Evolutionary conservation across 306 rosid genomes (phyloP).

Genomic region (Adenanthera pavonina): DNA sequence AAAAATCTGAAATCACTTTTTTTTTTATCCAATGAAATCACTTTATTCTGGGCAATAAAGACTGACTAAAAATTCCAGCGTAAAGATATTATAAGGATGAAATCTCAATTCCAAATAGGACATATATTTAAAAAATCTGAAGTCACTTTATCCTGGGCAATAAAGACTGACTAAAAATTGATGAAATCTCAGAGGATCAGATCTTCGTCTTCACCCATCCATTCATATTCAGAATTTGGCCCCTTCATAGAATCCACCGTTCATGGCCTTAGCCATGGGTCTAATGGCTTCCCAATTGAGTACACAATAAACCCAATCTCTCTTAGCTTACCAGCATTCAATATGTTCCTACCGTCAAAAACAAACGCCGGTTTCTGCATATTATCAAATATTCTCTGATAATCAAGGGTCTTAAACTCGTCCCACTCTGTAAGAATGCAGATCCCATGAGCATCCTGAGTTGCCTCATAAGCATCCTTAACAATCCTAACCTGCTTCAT

Average conservation of each 20-base stretch:
- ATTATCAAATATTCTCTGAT: conserved; percentile 56
- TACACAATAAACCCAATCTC: conserved; percentile 76
- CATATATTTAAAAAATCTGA: background rate
- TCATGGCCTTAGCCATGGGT: conserved; percentile 61
- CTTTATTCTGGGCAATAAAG: background rate
- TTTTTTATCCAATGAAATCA: conserved; percentile 19
- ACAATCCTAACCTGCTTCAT: conserved; percentile 58
- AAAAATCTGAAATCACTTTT: background rate
- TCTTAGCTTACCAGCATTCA: conserved; percentile 66
- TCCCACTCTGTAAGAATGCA: conserved; percentile 94
- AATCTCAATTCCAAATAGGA: background rate
- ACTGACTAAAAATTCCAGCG: background rate
- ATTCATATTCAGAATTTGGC: conserved; percentile 10
- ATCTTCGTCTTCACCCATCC: background rate
- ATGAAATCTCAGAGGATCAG: background rate
- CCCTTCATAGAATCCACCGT: conserved; percentile 20
- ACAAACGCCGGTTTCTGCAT: conserved; percentile 90
- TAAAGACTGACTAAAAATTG: background rate
- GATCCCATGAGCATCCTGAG: conserved; percentile 74
- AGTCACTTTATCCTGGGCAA: conserved; percentile 3
- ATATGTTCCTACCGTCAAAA: conserved; percentile 78
- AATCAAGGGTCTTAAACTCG: conserved; percentile 78
- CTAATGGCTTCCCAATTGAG: conserved; percentile 81
- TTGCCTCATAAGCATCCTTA: conserved; percentile 72
- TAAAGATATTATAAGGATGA: background rate